These are phyloP conservation scores for Candolleomyces eurysporus DNA, from an alignment of 768 basidiomycete species.

Conservation along the genomic window DNA sequence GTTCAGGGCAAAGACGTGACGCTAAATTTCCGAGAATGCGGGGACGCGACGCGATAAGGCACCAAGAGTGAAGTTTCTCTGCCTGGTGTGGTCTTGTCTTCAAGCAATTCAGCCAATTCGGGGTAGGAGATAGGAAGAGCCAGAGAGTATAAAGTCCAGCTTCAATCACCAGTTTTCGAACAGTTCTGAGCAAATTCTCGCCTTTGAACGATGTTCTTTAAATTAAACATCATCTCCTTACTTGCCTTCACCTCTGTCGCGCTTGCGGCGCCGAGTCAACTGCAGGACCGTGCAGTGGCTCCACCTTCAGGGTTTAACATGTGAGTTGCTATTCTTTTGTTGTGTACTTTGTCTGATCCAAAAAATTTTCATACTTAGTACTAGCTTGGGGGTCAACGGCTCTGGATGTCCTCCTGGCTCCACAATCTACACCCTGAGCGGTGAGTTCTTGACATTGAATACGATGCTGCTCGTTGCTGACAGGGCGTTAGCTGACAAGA, in stretches of 20 bases:
- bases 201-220: neutral
- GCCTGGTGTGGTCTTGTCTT: too few species aligned
- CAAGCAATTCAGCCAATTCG: too few species aligned
- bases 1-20: too few species aligned
- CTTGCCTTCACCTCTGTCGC: neutral
- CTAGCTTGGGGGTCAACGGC: constrained; percentile 16
- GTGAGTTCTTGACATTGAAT: constrained; percentile 2
- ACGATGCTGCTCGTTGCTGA: neutral
- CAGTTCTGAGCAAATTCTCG: neutral
- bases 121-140: too few species aligned
- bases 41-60: too few species aligned
- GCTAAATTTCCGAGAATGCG: too few species aligned
- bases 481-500: neutral
- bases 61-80: too few species aligned
- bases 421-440: constrained; percentile 12
- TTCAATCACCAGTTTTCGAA: neutral
- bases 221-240: constrained; percentile 3
- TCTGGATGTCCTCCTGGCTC: constrained; percentile 19
- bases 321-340: neutral
- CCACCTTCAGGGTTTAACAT: constrained; percentile 13
- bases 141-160: too few species aligned
- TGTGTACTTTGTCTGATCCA: neutral
- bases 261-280: neutral
- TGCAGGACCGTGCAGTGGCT: neutral
- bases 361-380: constrained; percentile 10